Base-by-base conservation (phyloP, 2,329 filamentous ascomycete genomes). In the Epichloe baconii region DNA sequence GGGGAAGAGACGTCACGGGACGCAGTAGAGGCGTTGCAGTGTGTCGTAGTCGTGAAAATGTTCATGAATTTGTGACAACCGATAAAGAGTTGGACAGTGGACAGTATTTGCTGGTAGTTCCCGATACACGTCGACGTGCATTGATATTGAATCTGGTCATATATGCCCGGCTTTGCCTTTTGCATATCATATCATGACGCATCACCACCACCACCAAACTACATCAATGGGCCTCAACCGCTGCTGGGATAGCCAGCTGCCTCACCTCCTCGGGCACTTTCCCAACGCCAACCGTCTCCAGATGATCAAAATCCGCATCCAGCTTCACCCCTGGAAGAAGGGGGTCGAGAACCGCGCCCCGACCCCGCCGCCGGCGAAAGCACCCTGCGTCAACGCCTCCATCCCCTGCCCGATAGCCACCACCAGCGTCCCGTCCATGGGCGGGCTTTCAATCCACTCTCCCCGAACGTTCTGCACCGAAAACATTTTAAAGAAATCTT, bases 371-470 rank as follows among this genome's bases (percentile, higher is more conserved):
- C 62, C 0, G 88, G 88, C 34, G 80, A 85, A n/a, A 93, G 72
- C 37, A 94, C 88, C 10, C 55, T 80, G 80, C 19, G 88, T 94
- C 57, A 95, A 69, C 4, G 88, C 88, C 71, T 95, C 88, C 60
- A 95, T 76, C 0, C 86, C 88, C 67, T 94, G 88, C 0, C 88
- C 88, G 58, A 95, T 89, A 8, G 87, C 88, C 1, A 95, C 88
- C 2, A 95, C 88, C 4, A 94, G 76, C 46, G 88, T 93, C 2
- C 84, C 85, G 19, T 75, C 70, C 35, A 88, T 74, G 0, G 88
- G 88, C 57, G 84, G 81, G 62, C 83, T 88, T 67, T 91, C 86
- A 59, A 95, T 83, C 88, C 88, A 95, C 54, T 80, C 68, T 35
- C 88, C 88, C 36, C 69, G 66, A 52, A 83, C 76, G 66, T 94